phyloP scores from a whole-genome alignment of 2,329 filamentous ascomycete species.

The Geosmithia flava region DNA sequence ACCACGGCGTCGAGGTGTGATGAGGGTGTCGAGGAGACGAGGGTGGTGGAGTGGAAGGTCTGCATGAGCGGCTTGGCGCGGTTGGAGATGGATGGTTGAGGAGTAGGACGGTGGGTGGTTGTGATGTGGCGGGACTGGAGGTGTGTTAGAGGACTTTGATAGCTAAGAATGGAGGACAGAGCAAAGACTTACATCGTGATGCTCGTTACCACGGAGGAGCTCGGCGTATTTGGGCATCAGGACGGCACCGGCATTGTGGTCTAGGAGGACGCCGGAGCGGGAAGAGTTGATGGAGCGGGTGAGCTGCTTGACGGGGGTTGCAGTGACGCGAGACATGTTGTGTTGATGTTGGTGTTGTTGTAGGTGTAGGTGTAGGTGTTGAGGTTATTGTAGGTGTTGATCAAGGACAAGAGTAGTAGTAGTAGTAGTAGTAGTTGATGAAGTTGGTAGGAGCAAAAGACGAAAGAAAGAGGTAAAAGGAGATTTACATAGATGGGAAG shows the following conservation, averaged over 20 bases:
- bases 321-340: conserved; percentile 36
- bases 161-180: background rate
- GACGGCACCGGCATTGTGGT: conserved; percentile 22
- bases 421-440: background rate
- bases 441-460: background rate
- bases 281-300: conserved; percentile 31
- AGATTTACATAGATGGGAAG: too few species aligned
- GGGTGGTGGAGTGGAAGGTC: conserved; percentile 40
- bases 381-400: background rate
- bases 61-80: conserved; percentile 48
- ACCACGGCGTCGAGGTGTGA: conserved; percentile 38
- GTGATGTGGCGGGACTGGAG: conserved; percentile 24
- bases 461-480: background rate
- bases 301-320: conserved; percentile 36
- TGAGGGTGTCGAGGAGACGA: conserved; percentile 25
- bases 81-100: conserved; percentile 28
- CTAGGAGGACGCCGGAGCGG: conserved; percentile 19
- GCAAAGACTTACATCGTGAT: conserved; percentile 25
- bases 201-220: conserved; percentile 20
- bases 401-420: background rate
- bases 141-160: conserved; percentile 1
- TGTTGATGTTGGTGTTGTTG: too few species aligned
- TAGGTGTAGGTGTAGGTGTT: background rate
- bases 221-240: conserved; percentile 36
- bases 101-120: conserved; percentile 34